phyloP scores from a whole-genome alignment of 768 basidiomycete species.

The Kwoniella newhampshirensis region DNA sequence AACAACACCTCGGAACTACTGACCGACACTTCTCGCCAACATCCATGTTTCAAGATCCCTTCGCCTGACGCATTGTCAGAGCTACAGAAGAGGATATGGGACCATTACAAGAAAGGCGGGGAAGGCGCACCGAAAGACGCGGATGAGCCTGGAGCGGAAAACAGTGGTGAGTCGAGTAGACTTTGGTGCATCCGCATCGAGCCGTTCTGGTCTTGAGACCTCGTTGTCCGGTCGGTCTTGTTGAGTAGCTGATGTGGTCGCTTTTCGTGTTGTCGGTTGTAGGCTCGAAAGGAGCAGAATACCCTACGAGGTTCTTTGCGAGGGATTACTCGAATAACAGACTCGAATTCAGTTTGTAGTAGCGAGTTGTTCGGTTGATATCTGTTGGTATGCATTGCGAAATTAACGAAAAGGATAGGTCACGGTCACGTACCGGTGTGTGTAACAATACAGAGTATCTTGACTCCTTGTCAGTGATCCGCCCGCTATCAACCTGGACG shows the following conservation, averaged over 20 bases:
- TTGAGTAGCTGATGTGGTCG: not conserved
- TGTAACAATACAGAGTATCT: too few relatives aligned
- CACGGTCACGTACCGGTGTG: too few relatives aligned
- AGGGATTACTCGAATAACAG: conserved; percentile 49
- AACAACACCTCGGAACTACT: conserved; percentile 7
- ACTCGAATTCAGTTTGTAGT: conserved; percentile 36
- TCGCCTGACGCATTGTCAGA: conserved; percentile 30
- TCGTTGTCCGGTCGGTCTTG: not conserved
- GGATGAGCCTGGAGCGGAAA: conserved; percentile 44
- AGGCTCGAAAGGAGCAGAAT: conserved; percentile 41
- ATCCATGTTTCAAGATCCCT: conserved; percentile 44
- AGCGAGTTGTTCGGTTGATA: too few relatives aligned
- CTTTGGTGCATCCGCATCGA: too few relatives aligned
- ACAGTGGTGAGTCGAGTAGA: conserved; percentile 39
- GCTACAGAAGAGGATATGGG: conserved; percentile 44
- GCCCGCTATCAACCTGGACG: too few relatives aligned
- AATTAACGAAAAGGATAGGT: too few relatives aligned
- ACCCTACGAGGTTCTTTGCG: conserved; percentile 49
- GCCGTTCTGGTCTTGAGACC: not conserved
- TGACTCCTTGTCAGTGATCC: too few relatives aligned
- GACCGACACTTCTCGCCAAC: conserved; percentile 28
- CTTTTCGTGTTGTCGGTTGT: not conserved
- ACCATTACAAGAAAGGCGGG: conserved; percentile 29
- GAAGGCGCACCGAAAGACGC: conserved; percentile 32
- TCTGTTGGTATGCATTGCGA: too few relatives aligned